These are phyloP conservation scores for Fusarium oligoseptatum DNA, from an alignment of 2,329 filamentous ascomycete genomes.

Conservation along the genomic window DNA sequence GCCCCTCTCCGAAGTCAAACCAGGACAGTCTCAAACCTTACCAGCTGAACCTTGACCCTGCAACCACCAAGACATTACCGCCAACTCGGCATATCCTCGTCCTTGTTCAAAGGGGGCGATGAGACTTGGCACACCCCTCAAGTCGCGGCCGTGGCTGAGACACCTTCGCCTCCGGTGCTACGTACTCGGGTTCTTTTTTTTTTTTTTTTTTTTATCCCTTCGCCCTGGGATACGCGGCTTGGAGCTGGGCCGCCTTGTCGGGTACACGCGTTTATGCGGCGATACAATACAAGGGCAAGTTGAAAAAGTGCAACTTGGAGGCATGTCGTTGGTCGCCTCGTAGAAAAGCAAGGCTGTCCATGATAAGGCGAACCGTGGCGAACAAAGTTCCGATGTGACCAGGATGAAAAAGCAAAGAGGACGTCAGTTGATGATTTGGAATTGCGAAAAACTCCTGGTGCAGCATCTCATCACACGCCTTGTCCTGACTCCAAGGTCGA, in stretches of 20 bases:
- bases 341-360: constrained; percentile 5
- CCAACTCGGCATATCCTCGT: not conserved
- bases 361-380: constrained; percentile 4
- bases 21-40: not conserved
- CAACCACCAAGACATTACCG: not conserved
- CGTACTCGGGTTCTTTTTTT: not conserved
- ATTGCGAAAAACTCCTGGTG: not conserved
- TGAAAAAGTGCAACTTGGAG: constrained; percentile 2
- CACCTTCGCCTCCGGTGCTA: not conserved
- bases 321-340: not conserved
- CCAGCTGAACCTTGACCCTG: not conserved
- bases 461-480: not conserved
- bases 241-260: constrained; percentile 2
- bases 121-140: not conserved
- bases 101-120: not conserved
- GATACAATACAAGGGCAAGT: not conserved
- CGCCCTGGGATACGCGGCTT: not conserved
- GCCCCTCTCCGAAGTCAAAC: not conserved
- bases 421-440: not conserved
- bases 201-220: not conserved
- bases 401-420: not conserved
- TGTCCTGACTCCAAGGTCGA: not conserved
- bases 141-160: not conserved
- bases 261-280: not conserved
- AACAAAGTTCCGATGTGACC: constrained; percentile 1